These are phyloP conservation scores for Colletotrichum sp. DNA, from an alignment of 2,329 filamentous ascomycete species.

Conservation along the genomic window DNA sequence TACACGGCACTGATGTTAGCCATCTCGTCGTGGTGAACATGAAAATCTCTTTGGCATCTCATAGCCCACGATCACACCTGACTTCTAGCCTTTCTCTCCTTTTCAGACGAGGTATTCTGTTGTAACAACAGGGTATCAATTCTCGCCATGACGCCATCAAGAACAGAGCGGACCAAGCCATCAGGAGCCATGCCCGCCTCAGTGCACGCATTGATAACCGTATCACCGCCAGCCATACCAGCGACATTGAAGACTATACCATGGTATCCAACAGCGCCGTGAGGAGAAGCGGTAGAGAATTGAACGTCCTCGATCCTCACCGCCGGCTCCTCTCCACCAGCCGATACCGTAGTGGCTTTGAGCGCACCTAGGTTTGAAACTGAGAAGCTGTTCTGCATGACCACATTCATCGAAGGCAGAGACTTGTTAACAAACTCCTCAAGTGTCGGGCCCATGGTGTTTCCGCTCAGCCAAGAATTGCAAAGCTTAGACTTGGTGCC, in stretches of 20 bases:
- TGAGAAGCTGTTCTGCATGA: conserved; percentile 11
- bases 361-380: conserved; percentile 22
- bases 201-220: conserved; percentile 12
- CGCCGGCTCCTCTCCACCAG: background rate
- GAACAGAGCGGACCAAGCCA: background rate
- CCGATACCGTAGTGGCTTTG: background rate
- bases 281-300: conserved; percentile 12
- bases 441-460: conserved; percentile 25
- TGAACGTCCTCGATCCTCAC: conserved; percentile 19
- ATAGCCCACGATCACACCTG: accelerated
- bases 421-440: conserved; percentile 22
- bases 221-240: conserved; percentile 3
- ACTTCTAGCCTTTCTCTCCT: background rate
- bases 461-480: conserved; percentile 11
- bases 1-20: accelerated
- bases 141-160: conserved; percentile 8
- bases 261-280: conserved; percentile 13
- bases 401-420: background rate
- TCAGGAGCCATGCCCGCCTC: conserved; percentile 18
- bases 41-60: background rate
- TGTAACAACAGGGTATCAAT: background rate
- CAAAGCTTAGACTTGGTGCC: conserved; percentile 1
- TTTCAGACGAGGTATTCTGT: background rate
- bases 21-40: accelerated
- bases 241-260: conserved; percentile 15